These are phyloP conservation scores for Acer saccharum DNA, from an alignment of 345 rosid genomes.

Conservation along the genomic window DNA sequence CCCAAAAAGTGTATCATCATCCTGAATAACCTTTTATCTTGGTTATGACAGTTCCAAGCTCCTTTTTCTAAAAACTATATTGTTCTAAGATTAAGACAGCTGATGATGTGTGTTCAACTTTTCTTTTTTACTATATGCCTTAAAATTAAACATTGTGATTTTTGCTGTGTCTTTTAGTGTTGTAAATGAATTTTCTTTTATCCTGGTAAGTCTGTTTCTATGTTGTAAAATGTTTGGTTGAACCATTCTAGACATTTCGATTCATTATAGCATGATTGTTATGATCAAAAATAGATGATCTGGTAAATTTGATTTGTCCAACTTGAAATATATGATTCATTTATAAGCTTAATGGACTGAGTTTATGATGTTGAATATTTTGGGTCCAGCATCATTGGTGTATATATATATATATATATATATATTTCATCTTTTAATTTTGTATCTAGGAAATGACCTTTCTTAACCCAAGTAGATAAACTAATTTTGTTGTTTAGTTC, in stretches of 20 bases:
- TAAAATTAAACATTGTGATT: not conserved
- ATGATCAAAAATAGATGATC: not conserved
- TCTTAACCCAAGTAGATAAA: not conserved
- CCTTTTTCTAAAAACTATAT: not conserved
- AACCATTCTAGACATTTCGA: not conserved
- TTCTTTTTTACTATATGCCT: not conserved
- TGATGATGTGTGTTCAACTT: not conserved
- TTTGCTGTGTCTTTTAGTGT: not conserved
- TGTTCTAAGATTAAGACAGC: not conserved
- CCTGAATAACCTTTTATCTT: not conserved
- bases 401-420: too few relatives aligned
- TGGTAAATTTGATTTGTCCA: not conserved
- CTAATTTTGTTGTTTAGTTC: not conserved
- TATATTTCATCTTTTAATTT: too few relatives aligned
- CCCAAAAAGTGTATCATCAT: not conserved
- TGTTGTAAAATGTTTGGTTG: not conserved
- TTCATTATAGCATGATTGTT: not conserved
- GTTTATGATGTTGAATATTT: not conserved
- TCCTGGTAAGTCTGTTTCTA: not conserved
- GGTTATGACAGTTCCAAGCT: not conserved
- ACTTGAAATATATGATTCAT: not conserved
- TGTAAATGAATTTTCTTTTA: not conserved
- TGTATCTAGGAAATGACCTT: not conserved
- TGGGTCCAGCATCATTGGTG: too few relatives aligned
- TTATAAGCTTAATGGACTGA: not conserved